A percentile compares a stretch with the other conserved stretches of the same genome.
These are phyloP conservation scores for Termitomyces sp. DNA, from an alignment of 1,284 basidiomycete genomes.

Conservation along the genomic window DNA sequence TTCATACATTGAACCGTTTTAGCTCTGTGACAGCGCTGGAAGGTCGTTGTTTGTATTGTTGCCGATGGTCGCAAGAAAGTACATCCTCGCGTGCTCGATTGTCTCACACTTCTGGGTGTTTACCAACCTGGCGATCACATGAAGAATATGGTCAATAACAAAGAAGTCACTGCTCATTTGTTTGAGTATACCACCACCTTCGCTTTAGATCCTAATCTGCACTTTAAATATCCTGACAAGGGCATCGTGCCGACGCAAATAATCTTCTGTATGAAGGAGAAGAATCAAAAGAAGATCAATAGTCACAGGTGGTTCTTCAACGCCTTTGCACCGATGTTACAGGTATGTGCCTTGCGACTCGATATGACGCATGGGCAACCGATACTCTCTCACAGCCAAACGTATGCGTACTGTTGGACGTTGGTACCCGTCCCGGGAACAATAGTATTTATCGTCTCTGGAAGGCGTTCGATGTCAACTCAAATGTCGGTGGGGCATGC, in stretches of 20 bases:
- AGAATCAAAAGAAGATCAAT: conserved; percentile 95
- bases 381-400: conserved; percentile 56
- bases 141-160: conserved; percentile 86
- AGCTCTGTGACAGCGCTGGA: neutral
- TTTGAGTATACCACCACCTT: conserved; percentile 96
- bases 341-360: conserved; percentile 39
- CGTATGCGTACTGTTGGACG: conserved; percentile 86
- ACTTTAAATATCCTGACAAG: conserved; percentile 94
- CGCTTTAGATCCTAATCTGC: conserved; percentile 81
- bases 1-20: neutral
- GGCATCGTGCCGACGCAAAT: conserved; percentile 93
- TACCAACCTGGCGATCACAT: conserved; percentile 80
- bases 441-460: conserved; percentile 90
- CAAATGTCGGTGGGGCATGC: conserved; percentile 90
- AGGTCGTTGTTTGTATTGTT: conserved; percentile 95
- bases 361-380: neutral
- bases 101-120: conserved; percentile 75
- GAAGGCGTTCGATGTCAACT: conserved; percentile 93
- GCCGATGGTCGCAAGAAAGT: conserved; percentile 92
- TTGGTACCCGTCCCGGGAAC: conserved; percentile 83
- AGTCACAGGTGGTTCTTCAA: conserved; percentile 96
- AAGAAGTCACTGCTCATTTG: conserved; percentile 87
- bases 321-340: conserved; percentile 71
- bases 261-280: conserved; percentile 91
- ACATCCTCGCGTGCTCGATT: conserved; percentile 92